These are phyloP conservation scores for Euptelea pleiosperma DNA, from an alignment of 164 flowering plant species.

Conservation along the genomic window DNA sequence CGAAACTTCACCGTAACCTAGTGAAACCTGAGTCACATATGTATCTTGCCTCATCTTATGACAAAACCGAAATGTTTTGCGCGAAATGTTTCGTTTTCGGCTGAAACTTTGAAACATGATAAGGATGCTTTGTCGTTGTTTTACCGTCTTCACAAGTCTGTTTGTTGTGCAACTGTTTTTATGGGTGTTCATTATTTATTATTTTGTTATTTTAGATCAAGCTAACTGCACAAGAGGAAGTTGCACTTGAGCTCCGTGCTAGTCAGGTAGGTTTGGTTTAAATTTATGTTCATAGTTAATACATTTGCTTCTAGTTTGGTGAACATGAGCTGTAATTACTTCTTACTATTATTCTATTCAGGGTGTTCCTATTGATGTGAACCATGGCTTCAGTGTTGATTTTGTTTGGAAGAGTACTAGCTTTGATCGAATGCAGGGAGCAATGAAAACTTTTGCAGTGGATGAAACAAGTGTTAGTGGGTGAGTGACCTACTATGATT, in stretches of 20 bases:
- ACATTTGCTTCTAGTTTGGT: not conserved
- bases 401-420: conserved; percentile 99
- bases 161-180: conserved; percentile 1
- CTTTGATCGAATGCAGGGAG: conserved; percentile 98
- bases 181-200: not conserved
- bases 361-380: conserved; percentile 97
- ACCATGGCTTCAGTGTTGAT: conserved; percentile 98
- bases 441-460: conserved; percentile 98
- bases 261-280: conserved; percentile 63
- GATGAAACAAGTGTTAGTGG: conserved; percentile 99
- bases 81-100: too few relatives aligned
- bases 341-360: conserved; percentile 29
- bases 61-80: too few relatives aligned
- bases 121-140: too few relatives aligned
- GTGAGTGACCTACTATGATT: conserved; percentile 45
- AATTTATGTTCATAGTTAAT: not conserved
- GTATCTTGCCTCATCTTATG: too few relatives aligned
- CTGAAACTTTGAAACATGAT: too few relatives aligned
- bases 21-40: too few relatives aligned
- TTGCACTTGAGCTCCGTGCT: conserved; percentile 97
- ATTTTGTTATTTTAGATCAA: conserved; percentile 58
- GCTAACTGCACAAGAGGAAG: conserved; percentile 98
- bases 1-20: too few relatives aligned
- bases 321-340: not conserved
- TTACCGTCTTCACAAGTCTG: not conserved